Percentiles rank a stretch among this genome's conserved stretches.
Evolutionary conservation across 1,139 yeast species (phyloP).

Genomic region (Yamadazyma atlantica): DNA sequence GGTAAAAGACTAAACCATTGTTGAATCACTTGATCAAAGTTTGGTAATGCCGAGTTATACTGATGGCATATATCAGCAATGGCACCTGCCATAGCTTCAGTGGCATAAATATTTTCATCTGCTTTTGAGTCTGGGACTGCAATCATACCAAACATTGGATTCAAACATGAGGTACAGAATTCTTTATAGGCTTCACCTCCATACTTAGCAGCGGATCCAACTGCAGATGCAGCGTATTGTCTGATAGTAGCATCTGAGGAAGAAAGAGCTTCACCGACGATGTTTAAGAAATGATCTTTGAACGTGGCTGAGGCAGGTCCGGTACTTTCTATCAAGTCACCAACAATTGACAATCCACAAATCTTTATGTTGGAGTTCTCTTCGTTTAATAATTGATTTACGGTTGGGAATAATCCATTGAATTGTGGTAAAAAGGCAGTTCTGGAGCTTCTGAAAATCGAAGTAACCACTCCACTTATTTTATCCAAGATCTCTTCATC

Average conservation of each 20-base stretch:
- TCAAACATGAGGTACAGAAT: constrained; percentile 66
- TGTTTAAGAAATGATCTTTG: constrained; percentile 62
- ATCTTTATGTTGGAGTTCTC: constrained; percentile 66
- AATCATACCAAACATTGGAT: constrained; percentile 71
- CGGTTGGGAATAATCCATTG: constrained; percentile 55
- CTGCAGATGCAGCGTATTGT: constrained; percentile 82
- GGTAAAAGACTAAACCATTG: constrained; percentile 88
- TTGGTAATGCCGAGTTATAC: constrained; percentile 57
- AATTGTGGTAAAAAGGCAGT: constrained; percentile 64
- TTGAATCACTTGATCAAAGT: constrained; percentile 59
- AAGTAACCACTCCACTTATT: constrained; percentile 73
- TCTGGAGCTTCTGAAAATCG: constrained; percentile 66
- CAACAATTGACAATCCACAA: constrained; percentile 78
- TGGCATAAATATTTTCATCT: constrained; percentile 81
- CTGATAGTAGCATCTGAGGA: constrained; percentile 74
- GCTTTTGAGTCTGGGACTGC: constrained; percentile 82
- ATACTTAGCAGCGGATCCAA: constrained; percentile 83
- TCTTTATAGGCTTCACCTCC: constrained; percentile 68
- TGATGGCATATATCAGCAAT: constrained; percentile 76
- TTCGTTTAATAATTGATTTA: constrained; percentile 58
- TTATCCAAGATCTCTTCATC: constrained; percentile 90
- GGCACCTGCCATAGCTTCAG: constrained; percentile 82
- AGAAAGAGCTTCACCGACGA: constrained; percentile 63
- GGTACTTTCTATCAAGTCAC: constrained; percentile 77
- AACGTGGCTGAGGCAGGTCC: constrained; percentile 68